A percentile compares a stretch with the other conserved stretches of the same genome.
Conservation (phyloP, 345 rosid species). For the Excoecaria cochinchinensis region DNA sequence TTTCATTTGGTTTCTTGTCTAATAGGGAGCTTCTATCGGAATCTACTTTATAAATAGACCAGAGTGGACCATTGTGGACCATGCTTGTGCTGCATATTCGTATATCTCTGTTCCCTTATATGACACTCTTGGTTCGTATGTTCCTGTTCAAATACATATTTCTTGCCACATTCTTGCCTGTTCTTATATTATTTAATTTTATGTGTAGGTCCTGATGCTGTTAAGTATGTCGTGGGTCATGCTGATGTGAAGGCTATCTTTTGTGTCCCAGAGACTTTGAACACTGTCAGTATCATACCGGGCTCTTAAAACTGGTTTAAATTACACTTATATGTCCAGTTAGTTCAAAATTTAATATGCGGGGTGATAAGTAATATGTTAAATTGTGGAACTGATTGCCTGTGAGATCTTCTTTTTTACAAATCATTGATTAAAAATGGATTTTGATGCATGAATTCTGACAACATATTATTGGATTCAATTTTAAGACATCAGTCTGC, state of each 20-base stretch:
- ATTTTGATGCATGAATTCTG: neutral
- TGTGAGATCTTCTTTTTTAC: neutral
- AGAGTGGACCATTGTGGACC: slow-evolving; percentile 91
- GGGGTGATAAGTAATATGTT: neutral
- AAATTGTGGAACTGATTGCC: neutral
- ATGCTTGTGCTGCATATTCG: slow-evolving; percentile 96
- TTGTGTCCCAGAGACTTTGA: slow-evolving; percentile 77
- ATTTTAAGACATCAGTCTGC: neutral
- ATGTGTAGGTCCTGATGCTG: slow-evolving; percentile 82
- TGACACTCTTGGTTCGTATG: slow-evolving; percentile 78
- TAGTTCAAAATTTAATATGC: neutral
- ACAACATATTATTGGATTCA: neutral
- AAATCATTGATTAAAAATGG: neutral
- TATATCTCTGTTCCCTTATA: slow-evolving; percentile 82
- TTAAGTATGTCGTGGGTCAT: slow-evolving; percentile 70
- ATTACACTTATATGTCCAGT: neutral
- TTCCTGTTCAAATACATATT: neutral
- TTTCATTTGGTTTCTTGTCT: slow-evolving; percentile 21
- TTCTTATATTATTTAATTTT: slow-evolving; percentile 18
- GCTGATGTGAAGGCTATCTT: slow-evolving; percentile 74
- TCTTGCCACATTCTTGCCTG: neutral
- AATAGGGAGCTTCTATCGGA: slow-evolving; percentile 76
- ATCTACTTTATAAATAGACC: slow-evolving; percentile 76
- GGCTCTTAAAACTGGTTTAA: slow-evolving; percentile 4
- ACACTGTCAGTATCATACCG: slow-evolving; percentile 51